Percentiles rank a stretch among this genome's conserved stretches.
Evolutionary conservation across 352 stramenopile species (phyloP).

Genomic region (Phytopythium ostracodes): DNA sequence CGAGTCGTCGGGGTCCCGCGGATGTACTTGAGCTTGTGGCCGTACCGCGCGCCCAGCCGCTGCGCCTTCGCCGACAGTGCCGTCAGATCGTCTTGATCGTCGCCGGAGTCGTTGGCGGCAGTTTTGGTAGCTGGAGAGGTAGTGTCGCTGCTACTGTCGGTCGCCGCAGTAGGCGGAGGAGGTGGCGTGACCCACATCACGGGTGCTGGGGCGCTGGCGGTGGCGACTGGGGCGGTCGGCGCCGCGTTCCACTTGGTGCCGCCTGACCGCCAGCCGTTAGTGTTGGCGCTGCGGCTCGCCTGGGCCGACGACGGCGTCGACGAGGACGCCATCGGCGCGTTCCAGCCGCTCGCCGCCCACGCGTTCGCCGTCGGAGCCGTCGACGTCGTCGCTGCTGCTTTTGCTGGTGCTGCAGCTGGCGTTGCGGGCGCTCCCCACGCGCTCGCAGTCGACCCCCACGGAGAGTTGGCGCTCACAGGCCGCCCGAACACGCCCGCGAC

Average conservation of each 20-base stretch:
- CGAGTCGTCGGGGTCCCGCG: slow-evolving; percentile 54
- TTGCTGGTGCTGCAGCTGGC: slow-evolving; percentile 5
- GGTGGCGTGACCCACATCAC: slow-evolving; percentile 16
- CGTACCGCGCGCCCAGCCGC: slow-evolving; percentile 61
- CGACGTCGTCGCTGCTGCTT: background rate
- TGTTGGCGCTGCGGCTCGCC: background rate
- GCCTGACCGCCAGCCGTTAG: slow-evolving; percentile 4
- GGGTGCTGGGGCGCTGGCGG: background rate
- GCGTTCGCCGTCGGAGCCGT: slow-evolving; percentile 2
- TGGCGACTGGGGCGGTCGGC: background rate
- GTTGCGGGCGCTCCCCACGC: slow-evolving; percentile 5
- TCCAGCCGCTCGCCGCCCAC: slow-evolving; percentile 4
- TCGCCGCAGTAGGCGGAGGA: background rate
- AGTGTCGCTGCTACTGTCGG: background rate
- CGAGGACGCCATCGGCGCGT: slow-evolving; percentile 3
- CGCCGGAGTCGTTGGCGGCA: background rate
- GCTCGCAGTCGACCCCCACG: background rate
- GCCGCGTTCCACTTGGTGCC: slow-evolving; percentile 10
- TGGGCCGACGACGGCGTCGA: background rate
- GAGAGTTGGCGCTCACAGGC: background rate
- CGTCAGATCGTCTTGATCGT: slow-evolving; percentile 11
- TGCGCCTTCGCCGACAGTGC: slow-evolving; percentile 61
- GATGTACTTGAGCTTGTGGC: slow-evolving; percentile 82
- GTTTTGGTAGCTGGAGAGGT: no score
- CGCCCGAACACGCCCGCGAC: slow-evolving; percentile 30